phyloP scores from a whole-genome alignment of 257 asterid species.

The Hygrophila difformis region DNA sequence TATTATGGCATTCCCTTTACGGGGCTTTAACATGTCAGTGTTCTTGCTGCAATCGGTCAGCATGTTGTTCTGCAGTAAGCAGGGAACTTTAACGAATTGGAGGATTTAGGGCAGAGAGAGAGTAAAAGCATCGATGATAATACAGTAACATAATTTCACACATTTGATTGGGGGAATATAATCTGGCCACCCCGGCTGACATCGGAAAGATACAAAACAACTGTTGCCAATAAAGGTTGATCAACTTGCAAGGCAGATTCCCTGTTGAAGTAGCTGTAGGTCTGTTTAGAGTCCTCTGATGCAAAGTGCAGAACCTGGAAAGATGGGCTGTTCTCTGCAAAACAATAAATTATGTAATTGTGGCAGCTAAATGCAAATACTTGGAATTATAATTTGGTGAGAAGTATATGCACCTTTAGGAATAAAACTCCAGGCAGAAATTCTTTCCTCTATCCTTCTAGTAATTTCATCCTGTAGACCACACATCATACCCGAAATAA shows the following conservation, averaged over 20 bases:
- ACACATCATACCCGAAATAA: conserved; percentile 11
- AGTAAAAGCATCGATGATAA: background rate
- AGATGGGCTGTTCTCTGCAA: conserved; percentile 51
- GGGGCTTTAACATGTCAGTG: conserved; percentile 31
- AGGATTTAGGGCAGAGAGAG: conserved; percentile 5
- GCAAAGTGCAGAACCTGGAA: conserved; percentile 40
- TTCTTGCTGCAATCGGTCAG: conserved; percentile 52
- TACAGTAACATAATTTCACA: conserved; percentile 18
- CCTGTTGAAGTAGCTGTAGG: conserved; percentile 29
- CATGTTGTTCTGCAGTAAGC: conserved; percentile 39
- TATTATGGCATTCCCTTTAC: conserved; percentile 62
- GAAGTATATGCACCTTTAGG: conserved; percentile 47
- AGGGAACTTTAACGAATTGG: too few species aligned
- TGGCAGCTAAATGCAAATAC: too few species aligned
- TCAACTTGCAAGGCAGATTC: conserved; percentile 24
- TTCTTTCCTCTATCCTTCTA: conserved; percentile 58
- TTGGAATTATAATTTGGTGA: conserved; percentile 2
- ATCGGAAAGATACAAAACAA: conserved; percentile 69
- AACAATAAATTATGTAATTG: background rate
- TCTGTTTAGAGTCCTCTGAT: conserved; percentile 33
- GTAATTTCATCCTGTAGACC: conserved; percentile 49
- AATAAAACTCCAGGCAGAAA: conserved; percentile 87
- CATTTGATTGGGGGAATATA: conserved; percentile 60
- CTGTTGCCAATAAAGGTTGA: conserved; percentile 60
- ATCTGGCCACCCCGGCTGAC: conserved; percentile 64